phyloP scores from a whole-genome alignment of 2,329 filamentous ascomycete species.

The Cercospora janseana region DNA sequence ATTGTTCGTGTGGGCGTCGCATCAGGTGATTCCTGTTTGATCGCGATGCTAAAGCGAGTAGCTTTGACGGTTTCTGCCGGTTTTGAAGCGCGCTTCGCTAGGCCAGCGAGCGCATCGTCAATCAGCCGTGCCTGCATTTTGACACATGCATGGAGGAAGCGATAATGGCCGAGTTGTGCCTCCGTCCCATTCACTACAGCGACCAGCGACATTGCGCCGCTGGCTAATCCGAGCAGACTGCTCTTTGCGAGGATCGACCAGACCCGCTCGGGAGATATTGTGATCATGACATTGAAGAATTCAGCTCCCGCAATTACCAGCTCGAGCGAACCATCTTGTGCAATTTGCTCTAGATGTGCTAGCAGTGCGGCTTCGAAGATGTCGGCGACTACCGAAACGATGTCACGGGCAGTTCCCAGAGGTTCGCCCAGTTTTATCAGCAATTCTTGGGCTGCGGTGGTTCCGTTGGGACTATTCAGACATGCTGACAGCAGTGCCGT shows the following conservation, averaged over 20 bases:
- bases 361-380: slow-evolving; percentile 71
- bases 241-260: slow-evolving; percentile 88
- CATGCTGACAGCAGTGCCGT: slow-evolving; percentile 61
- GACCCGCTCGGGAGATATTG: slow-evolving; percentile 73
- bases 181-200: slow-evolving; percentile 81
- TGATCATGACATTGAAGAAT: slow-evolving; percentile 72
- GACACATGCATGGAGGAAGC: slow-evolving; percentile 72
- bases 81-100: slow-evolving; percentile 62
- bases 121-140: slow-evolving; percentile 72
- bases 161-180: slow-evolving; percentile 70
- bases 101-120: slow-evolving; percentile 69
- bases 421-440: slow-evolving; percentile 52
- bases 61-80: slow-evolving; percentile 20
- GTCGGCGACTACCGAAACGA: slow-evolving; percentile 77
- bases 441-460: slow-evolving; percentile 45
- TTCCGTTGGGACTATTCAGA: slow-evolving; percentile 28
- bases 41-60: slow-evolving; percentile 3
- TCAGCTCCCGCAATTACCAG: slow-evolving; percentile 73
- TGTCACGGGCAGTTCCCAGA: slow-evolving; percentile 61
- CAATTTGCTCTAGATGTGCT: slow-evolving; percentile 51
- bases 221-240: slow-evolving; percentile 72
- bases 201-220: slow-evolving; percentile 72
- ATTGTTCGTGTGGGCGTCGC: slow-evolving; percentile 77
- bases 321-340: slow-evolving; percentile 61
- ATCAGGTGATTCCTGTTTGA: slow-evolving; percentile 58